Percentiles rank a stretch among this genome's conserved stretches.
phyloP scores from a whole-genome alignment of 1,284 basidiomycete species.

The Cutaneotrichosporon sp. region DNA sequence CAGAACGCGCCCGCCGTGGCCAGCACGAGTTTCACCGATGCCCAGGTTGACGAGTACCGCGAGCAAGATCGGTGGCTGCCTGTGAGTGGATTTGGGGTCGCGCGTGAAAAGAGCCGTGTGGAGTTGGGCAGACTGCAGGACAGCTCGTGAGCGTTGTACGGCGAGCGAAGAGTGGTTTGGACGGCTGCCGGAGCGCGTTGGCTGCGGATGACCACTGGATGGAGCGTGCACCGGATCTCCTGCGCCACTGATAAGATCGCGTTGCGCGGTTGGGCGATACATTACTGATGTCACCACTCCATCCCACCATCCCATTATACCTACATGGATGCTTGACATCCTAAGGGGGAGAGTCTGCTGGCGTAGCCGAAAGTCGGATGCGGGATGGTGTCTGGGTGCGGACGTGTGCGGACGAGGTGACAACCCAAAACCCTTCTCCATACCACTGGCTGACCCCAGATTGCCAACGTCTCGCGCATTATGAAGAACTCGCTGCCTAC shows the following conservation, averaged over 20 bases:
- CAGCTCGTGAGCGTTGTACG: not conserved
- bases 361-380: no score
- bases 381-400: not conserved
- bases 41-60: slow-evolving; percentile 85
- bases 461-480: slow-evolving; percentile 91
- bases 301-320: no score
- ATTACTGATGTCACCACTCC: no score
- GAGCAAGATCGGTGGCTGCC: slow-evolving; percentile 90
- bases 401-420: not conserved
- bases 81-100: slow-evolving; percentile 57
- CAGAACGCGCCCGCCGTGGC: slow-evolving; percentile 15
- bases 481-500: slow-evolving; percentile 87
- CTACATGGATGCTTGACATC: no score
- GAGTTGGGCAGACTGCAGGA: not conserved
- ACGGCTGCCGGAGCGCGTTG: not conserved
- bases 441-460: slow-evolving; percentile 57
- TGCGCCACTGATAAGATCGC: slow-evolving; percentile 5
- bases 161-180: not conserved
- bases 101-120: not conserved
- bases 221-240: not conserved
- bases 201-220: not conserved
- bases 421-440: not conserved
- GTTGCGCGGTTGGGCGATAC: not conserved
- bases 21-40: slow-evolving; percentile 66
- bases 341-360: no score